These are phyloP conservation scores for Dovyalis caffra DNA, from an alignment of 345 rosid species.

Conservation along the genomic window DNA sequence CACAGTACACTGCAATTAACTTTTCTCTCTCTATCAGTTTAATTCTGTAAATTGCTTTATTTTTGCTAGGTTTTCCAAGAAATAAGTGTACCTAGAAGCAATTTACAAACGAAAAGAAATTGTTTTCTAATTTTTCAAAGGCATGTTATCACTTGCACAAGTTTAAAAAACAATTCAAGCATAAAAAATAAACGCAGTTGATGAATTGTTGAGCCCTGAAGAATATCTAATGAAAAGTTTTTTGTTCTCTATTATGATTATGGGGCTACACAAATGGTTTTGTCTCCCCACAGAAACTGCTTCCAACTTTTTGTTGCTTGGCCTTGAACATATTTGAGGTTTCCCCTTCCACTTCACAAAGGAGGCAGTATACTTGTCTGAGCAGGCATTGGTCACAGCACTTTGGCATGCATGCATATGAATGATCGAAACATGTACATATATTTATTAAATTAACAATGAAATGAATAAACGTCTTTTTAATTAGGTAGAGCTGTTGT, in stretches of 20 bases:
- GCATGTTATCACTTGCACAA: neutral
- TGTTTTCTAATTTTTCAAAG: neutral
- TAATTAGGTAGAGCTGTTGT: neutral
- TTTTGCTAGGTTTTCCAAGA: constrained; percentile 7
- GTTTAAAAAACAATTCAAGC: neutral
- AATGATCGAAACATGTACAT: neutral
- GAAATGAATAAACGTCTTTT: neutral
- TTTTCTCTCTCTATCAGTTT: neutral
- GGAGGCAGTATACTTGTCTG: neutral
- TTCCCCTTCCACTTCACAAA: neutral
- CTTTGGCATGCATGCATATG: constrained; percentile 4
- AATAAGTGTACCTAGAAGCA: neutral
- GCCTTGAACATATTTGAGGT: neutral
- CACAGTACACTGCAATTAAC: neutral
- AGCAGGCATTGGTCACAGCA: neutral
- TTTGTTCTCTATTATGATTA: neutral
- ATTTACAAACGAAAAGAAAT: constrained; percentile 2
- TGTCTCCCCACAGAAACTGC: neutral
- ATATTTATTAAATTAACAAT: neutral
- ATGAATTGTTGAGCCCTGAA: constrained; percentile 1
- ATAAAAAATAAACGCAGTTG: neutral
- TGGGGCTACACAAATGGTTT: neutral
- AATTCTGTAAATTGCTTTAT: neutral
- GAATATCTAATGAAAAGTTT: neutral
- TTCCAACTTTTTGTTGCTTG: neutral